phyloP scores from a whole-genome alignment of 768 basidiomycete species.

The Tulasnella calospora region DNA sequence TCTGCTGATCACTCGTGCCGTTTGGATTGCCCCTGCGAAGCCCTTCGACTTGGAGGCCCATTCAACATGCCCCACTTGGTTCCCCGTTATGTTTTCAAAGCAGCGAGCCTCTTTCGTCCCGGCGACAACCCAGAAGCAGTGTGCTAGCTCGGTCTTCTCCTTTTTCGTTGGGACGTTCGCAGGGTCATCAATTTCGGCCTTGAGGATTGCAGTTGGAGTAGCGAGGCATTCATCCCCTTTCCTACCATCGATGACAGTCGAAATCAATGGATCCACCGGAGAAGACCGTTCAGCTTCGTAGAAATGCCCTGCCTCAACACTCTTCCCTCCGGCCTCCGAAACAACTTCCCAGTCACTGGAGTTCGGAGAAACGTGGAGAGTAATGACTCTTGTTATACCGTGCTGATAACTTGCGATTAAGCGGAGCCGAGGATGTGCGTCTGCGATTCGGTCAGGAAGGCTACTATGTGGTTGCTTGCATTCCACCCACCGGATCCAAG shows the following conservation, averaged over 20 bases:
- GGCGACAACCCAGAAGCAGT: slow-evolving; percentile 49
- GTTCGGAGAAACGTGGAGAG: slow-evolving; percentile 45
- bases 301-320: not conserved
- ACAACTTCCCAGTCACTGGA: slow-evolving; percentile 31
- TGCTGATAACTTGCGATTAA: slow-evolving; percentile 58
- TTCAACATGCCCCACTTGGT: slow-evolving; percentile 62
- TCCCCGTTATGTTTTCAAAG: slow-evolving; percentile 57
- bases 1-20: slow-evolving; percentile 53
- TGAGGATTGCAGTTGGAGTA: slow-evolving; percentile 36
- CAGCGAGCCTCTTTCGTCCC: slow-evolving; percentile 57
- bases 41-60: slow-evolving; percentile 52
- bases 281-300: slow-evolving; percentile 12
- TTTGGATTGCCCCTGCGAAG: slow-evolving; percentile 45
- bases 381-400: slow-evolving; percentile 58
- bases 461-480: not conserved
- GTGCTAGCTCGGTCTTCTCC: slow-evolving; percentile 32
- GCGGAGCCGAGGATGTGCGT: slow-evolving; percentile 46
- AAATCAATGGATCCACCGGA: not conserved
- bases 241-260: slow-evolving; percentile 53
- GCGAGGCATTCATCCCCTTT: slow-evolving; percentile 41
- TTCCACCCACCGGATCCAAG: slow-evolving; percentile 48
- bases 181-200: slow-evolving; percentile 46
- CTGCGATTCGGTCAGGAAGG: slow-evolving; percentile 39
- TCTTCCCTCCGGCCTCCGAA: not conserved
- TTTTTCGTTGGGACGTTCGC: slow-evolving; percentile 35